Conservation (phyloP, 257 asterid species). For the Solanum peruvianum region DNA sequence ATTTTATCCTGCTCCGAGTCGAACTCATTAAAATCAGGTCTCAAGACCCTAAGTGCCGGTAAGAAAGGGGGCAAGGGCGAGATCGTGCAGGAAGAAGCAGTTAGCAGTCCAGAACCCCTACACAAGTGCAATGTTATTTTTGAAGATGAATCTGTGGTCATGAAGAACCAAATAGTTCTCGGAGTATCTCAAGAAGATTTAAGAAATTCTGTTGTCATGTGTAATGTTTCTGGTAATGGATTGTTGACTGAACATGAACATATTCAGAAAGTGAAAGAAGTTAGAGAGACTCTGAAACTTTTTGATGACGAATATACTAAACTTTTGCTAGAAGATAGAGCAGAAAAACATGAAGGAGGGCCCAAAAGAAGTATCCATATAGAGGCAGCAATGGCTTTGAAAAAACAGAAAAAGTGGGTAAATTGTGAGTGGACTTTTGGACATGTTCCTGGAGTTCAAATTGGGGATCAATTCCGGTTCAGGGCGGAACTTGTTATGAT, state of each 20-base stretch:
- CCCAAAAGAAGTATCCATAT: neutral
- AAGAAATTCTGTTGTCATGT: neutral
- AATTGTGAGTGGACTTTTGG: slow-evolving; percentile 9
- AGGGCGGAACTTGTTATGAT: slow-evolving; percentile 22
- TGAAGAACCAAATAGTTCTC: neutral
- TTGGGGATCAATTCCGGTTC: slow-evolving; percentile 17
- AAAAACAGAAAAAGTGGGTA: slow-evolving; percentile 8
- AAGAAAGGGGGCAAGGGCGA: neutral
- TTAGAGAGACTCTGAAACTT: slow-evolving; percentile 6
- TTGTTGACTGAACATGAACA: neutral
- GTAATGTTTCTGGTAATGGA: neutral
- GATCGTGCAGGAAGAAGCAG: neutral
- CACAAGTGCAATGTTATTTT: neutral
- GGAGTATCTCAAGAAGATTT: neutral
- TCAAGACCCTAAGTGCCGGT: neutral
- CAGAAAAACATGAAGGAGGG: neutral
- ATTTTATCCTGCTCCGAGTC: neutral
- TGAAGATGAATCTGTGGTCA: neutral
- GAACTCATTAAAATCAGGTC: neutral
- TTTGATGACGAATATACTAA: slow-evolving; percentile 1
- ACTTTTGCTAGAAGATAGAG: neutral
- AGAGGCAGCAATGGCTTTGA: slow-evolving; percentile 5
- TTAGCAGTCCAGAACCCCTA: neutral
- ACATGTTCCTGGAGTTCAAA: slow-evolving; percentile 14
- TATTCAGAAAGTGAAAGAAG: neutral